phyloP scores from a whole-genome alignment of 2,329 filamentous ascomycete genomes.

The Cladosporium sp. region DNA sequence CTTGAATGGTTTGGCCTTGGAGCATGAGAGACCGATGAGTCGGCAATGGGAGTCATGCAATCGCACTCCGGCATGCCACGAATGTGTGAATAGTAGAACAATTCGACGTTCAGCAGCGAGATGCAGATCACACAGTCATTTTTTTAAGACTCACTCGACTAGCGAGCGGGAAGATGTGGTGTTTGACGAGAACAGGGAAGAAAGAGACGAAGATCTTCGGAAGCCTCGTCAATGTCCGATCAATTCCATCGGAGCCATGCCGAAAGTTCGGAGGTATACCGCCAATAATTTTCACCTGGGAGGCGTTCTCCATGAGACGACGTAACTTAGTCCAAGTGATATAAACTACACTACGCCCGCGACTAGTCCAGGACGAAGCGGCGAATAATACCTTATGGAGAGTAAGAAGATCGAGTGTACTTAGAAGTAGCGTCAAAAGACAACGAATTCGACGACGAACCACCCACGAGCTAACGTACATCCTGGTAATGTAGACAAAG shows the following conservation, averaged over 20 bases:
- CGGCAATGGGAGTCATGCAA: background rate
- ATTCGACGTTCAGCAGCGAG: background rate
- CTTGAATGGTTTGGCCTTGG: background rate
- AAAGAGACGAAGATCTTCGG: background rate
- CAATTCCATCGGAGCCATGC: background rate
- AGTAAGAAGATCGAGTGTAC: too few relatives aligned
- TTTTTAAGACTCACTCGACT: background rate
- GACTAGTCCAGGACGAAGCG: too few relatives aligned
- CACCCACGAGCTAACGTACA: too few relatives aligned
- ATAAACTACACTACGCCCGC: too few relatives aligned
- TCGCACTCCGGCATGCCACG: background rate
- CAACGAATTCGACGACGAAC: too few relatives aligned
- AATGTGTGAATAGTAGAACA: background rate
- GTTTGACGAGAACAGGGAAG: background rate
- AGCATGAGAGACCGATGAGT: background rate
- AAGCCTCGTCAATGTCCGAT: background rate
- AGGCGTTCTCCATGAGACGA: too few relatives aligned
- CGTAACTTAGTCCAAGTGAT: too few relatives aligned
- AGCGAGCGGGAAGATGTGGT: background rate
- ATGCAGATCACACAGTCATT: background rate
- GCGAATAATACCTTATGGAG: too few relatives aligned
- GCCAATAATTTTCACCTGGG: too few relatives aligned
- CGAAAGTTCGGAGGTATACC: background rate
- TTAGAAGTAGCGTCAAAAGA: too few relatives aligned
- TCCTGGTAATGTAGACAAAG: too few relatives aligned